Evolutionary conservation across 2,329 filamentous ascomycete species (phyloP).

Genomic region (Cladosporium sphaerospermum): DNA sequence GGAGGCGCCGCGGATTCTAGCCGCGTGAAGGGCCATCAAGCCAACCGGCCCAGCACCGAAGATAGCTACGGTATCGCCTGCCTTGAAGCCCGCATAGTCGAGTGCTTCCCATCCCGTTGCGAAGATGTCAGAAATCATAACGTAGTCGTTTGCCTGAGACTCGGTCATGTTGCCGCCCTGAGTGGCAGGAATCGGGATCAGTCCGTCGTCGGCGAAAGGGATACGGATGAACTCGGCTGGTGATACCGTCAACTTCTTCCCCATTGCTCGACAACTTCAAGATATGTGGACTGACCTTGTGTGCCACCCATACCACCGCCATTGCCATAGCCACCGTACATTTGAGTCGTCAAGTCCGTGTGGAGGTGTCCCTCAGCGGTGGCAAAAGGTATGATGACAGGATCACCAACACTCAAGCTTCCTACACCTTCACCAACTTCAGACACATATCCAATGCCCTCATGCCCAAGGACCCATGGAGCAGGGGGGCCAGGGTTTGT

Average conservation of each 20-base stretch:
- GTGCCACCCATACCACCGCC: conserved; percentile 7
- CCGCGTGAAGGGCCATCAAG: conserved; percentile 28
- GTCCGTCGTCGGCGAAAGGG: conserved; percentile 11
- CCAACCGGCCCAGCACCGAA: conserved; percentile 78
- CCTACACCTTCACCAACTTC: conserved; percentile 13
- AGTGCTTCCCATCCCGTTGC: conserved; percentile 54
- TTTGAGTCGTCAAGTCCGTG: not conserved
- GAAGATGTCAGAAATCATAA: conserved; percentile 49
- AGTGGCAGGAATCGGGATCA: conserved; percentile 1
- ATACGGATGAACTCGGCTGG: conserved; percentile 14
- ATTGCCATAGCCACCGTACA: conserved; percentile 12
- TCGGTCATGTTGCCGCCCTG: conserved; percentile 3
- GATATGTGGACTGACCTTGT: not conserved
- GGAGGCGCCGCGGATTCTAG: conserved; percentile 17
- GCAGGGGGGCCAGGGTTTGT: not conserved
- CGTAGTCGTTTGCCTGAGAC: conserved; percentile 4
- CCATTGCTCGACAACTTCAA: no score
- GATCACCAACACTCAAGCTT: conserved; percentile 11
- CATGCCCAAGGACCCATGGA: conserved; percentile 12
- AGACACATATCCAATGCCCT: conserved; percentile 15
- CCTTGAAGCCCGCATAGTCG: conserved; percentile 68
- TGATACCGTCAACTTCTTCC: not conserved
- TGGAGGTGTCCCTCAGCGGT: conserved; percentile 11
- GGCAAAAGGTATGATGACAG: conserved; percentile 14
- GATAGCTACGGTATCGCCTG: conserved; percentile 67